phyloP scores from a whole-genome alignment of 1,139 yeast genomes.

The Arxiozyma bovina region DNA sequence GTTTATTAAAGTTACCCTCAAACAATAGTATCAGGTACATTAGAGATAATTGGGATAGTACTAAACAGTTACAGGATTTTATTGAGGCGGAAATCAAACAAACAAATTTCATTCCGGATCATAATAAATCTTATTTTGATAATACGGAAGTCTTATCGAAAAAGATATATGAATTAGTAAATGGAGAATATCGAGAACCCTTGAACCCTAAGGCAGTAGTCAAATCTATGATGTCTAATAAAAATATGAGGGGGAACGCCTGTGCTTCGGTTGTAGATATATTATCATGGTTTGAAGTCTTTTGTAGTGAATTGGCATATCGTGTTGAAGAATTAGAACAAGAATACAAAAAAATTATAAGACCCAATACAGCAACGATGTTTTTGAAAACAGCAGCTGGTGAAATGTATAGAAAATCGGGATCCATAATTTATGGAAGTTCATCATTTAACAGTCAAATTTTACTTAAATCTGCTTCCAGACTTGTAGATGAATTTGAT shows the following conservation, averaged over 20 bases:
- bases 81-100: slow-evolving; percentile 24
- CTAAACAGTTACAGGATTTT: slow-evolving; percentile 29
- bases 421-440: slow-evolving; percentile 15
- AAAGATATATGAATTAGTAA: slow-evolving; percentile 48
- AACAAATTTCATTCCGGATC: slow-evolving; percentile 3
- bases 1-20: slow-evolving; percentile 38
- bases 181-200: slow-evolving; percentile 52
- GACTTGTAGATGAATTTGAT: slow-evolving; percentile 36
- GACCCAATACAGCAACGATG: slow-evolving; percentile 48
- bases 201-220: slow-evolving; percentile 52
- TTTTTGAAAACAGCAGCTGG: slow-evolving; percentile 30
- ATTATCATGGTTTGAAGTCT: slow-evolving; percentile 72
- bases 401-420: slow-evolving; percentile 29
- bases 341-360: slow-evolving; percentile 39
- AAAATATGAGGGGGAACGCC: slow-evolving; percentile 59
- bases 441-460: slow-evolving; percentile 19
- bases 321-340: slow-evolving; percentile 70
- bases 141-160: slow-evolving; percentile 35
- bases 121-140: slow-evolving; percentile 22
- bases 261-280: slow-evolving; percentile 52
- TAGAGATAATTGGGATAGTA: slow-evolving; percentile 37
- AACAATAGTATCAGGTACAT: slow-evolving; percentile 40
- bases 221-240: slow-evolving; percentile 83
- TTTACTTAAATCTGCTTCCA: slow-evolving; percentile 36
- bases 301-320: slow-evolving; percentile 67